Evolutionary conservation across 1,284 basidiomycete species (phyloP).

Genomic region (Boletus subluridellus): DNA sequence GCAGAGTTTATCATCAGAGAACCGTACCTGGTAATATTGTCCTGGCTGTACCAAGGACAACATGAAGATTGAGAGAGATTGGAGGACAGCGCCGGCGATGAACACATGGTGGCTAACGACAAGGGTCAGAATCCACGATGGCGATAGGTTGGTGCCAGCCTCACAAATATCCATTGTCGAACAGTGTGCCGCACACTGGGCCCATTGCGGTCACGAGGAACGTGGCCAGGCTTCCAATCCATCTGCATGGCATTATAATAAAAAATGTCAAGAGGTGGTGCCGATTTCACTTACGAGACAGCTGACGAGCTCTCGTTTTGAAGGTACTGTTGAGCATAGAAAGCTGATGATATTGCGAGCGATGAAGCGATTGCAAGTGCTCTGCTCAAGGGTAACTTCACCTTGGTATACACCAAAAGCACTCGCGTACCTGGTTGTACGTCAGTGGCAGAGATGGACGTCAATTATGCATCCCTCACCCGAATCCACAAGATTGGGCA

Average conservation of each 20-base stretch:
- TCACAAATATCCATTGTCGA: conserved; percentile 35
- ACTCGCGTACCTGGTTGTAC: conserved; percentile 19
- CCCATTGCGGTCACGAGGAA: too few relatives aligned
- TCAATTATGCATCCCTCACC: not conserved
- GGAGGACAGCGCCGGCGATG: too few relatives aligned
- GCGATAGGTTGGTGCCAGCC: not conserved
- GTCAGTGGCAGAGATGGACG: not conserved
- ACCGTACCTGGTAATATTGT: too few relatives aligned
- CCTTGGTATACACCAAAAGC: conserved; percentile 38
- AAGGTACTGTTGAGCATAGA: conserved; percentile 32
- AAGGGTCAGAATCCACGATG: not conserved
- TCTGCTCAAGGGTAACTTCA: not conserved
- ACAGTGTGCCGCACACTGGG: conserved; percentile 25
- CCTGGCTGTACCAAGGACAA: too few relatives aligned
- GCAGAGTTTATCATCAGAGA: too few relatives aligned
- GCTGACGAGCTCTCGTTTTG: conserved; percentile 30
- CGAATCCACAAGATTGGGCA: conserved; percentile 23
- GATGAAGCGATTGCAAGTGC: not conserved
- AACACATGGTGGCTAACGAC: too few relatives aligned
- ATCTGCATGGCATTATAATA: conserved; percentile 15
- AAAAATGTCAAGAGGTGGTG: not conserved
- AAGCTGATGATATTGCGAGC: conserved; percentile 15
- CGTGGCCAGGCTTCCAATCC: conserved; percentile 26
- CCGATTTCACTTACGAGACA: conserved; percentile 25
- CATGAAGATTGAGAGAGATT: too few relatives aligned